Conservation (phyloP, 345 rosid genomes). For the Acer negundo region DNA sequence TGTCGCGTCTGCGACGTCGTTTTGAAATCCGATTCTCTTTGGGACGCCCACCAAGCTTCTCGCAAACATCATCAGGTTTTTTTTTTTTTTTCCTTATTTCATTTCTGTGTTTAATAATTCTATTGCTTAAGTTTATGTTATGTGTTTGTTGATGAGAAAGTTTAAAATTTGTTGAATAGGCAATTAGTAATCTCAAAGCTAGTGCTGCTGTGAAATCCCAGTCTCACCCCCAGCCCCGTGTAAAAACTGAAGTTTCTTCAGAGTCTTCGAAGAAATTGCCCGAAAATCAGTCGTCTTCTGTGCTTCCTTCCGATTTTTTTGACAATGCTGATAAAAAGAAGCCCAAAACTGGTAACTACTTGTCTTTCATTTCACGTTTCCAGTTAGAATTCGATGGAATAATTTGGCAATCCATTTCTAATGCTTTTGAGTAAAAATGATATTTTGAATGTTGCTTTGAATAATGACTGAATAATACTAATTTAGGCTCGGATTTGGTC, state of each 20-base stretch:
- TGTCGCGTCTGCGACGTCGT: slow-evolving; percentile 83
- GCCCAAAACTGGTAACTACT: slow-evolving; percentile 34
- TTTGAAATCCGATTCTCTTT: slow-evolving; percentile 75
- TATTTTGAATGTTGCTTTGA: background rate
- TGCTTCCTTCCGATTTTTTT: slow-evolving; percentile 53
- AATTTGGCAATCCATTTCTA: no score
- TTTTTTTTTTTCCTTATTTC: background rate
- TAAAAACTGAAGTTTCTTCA: slow-evolving; percentile 18
- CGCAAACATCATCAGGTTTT: slow-evolving; percentile 86
- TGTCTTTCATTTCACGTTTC: background rate
- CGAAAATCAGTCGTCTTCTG: slow-evolving; percentile 35
- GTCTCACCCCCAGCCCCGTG: slow-evolving; percentile 3
- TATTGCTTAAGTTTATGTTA: background rate
- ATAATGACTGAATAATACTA: background rate
- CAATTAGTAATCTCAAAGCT: slow-evolving; percentile 45
- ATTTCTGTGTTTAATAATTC: background rate
- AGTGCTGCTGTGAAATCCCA: slow-evolving; percentile 38
- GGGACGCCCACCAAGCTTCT: slow-evolving; percentile 99
- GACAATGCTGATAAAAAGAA: slow-evolving; percentile 35
- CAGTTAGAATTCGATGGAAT: no score
- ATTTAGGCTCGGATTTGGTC: slow-evolving; percentile 3
- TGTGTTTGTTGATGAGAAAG: background rate
- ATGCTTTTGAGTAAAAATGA: background rate
- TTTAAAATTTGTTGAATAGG: slow-evolving; percentile 32
- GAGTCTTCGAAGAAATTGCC: slow-evolving; percentile 24